Evolutionary conservation across 1,139 yeast species (phyloP).

Genomic region (Scheffersomyces illinoinensis): DNA sequence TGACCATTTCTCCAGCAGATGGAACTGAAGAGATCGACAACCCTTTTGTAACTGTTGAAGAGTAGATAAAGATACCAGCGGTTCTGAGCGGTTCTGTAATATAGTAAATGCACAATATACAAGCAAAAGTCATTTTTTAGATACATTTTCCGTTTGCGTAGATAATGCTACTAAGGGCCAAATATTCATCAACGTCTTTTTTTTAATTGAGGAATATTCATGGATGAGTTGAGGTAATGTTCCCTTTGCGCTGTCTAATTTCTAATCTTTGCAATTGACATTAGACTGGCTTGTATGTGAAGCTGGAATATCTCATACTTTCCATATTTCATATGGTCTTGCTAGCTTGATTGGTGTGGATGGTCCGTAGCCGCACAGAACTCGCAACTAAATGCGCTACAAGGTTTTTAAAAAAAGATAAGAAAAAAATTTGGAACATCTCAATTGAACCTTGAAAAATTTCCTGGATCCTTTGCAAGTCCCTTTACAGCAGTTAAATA

Average conservation of each 20-base stretch:
- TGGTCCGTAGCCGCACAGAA: no score
- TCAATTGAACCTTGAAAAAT: not conserved
- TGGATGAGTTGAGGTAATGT: not conserved
- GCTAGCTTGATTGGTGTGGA: not conserved
- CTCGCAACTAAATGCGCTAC: not conserved
- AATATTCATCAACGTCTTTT: not conserved
- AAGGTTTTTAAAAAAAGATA: not conserved
- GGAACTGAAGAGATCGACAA: constrained; percentile 80
- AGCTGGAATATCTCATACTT: not conserved
- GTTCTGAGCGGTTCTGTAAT: not conserved
- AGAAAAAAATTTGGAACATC: not conserved
- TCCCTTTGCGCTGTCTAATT: not conserved
- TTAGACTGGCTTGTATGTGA: not conserved
- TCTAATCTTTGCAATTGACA: not conserved
- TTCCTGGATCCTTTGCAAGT: not conserved
- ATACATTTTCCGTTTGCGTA: not conserved
- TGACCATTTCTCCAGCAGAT: constrained; percentile 80
- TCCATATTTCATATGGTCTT: not conserved
- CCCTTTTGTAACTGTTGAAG: constrained; percentile 49
- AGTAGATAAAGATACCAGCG: constrained; percentile 5
- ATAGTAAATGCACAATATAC: not conserved
- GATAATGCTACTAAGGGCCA: not conserved
- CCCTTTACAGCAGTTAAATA: not conserved
- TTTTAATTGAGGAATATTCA: not conserved
- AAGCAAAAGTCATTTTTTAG: not conserved